These are phyloP conservation scores for Rhytidiadelphus loreus DNA, from an alignment of 225 moss, liverwort and hornwort species.

Conservation along the genomic window DNA sequence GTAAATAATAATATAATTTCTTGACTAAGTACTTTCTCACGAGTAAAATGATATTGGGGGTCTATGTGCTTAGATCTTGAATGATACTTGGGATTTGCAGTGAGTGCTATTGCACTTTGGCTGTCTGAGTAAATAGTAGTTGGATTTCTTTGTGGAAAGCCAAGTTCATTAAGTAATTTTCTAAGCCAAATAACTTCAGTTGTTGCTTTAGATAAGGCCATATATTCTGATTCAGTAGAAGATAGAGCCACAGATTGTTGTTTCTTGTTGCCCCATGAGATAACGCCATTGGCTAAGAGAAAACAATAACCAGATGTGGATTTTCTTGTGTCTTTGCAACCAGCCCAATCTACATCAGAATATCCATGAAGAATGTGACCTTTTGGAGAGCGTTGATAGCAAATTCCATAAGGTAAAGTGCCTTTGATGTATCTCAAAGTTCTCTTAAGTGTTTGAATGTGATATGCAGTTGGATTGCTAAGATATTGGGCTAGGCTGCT, in stretches of 20 bases:
- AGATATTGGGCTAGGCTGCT: too few species aligned
- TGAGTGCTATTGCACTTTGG: too few species aligned
- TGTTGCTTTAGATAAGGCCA: neutral
- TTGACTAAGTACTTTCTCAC: too few species aligned
- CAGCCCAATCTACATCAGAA: neutral
- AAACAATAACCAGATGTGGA: neutral
- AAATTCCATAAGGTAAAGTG: too few species aligned
- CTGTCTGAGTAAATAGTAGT: too few species aligned
- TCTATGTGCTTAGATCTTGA: too few species aligned
- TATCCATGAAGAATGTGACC: neutral
- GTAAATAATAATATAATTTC: too few species aligned
- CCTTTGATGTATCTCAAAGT: too few species aligned
- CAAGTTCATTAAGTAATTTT: neutral
- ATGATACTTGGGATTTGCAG: too few species aligned
- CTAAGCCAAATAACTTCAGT: neutral
- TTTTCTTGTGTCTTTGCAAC: neutral
- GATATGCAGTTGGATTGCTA: too few species aligned
- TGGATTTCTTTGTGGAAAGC: neutral
- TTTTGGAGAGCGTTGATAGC: neutral
- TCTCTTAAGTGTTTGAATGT: too few species aligned
- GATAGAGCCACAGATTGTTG: neutral
- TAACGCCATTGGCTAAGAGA: neutral
- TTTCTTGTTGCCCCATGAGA: neutral
- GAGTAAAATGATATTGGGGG: too few species aligned
- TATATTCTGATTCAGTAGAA: neutral